Evolutionary conservation across 495 filamentous ascomycete species (phyloP), one percentile per base, ranked within the genome.

Genomic region (Penicillium ochrochloron): DNA sequence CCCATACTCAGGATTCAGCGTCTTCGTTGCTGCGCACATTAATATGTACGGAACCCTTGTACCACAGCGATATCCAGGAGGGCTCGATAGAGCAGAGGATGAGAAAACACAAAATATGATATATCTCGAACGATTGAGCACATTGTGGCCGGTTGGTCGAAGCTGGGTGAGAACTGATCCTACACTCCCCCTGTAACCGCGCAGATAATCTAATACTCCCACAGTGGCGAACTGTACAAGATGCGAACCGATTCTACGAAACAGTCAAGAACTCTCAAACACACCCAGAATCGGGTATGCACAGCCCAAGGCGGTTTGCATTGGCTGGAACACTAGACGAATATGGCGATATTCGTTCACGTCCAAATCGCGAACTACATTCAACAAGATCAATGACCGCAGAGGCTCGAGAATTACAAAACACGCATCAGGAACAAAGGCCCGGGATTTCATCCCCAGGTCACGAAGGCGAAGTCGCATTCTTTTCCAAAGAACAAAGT

Each of bases 21-120:
- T 80, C 37, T 81, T 81, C 46, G 78, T 81, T 7, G 75, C 77
- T 7, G 78, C 75, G 8, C 78, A 81, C 44, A 76, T 81, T 60
- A 81, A 81, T 56, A 81, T 81, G 78, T 80, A 81, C 66, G 78
- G 77, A 15, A 78, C 78, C 0, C 73, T 81, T 6, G 72, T 69
- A 0, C 77, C 78, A 10, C 62, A 61, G 9, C 70, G 71, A 14
- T 81, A 81, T 42, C 78, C 78, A 0, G 78, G 78, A 0, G 77
- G 78, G 9, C 66, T 71, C 2, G 69, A 70, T 35, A 61, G 75
- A n/a, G 78, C 78, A 10, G 76, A 79, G 48, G 60, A 67, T 23
- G 78, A 79, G 42, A 81, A 78, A 56, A 66, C 57, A 48, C 48
- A 56, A 17, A 81, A 81, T 31, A 66, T 81, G 6, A 52, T 61